A percentile compares a stretch with the other conserved stretches of the same genome.
phyloP scores from a whole-genome alignment of 345 rosid species.

The Murraya koenigii region DNA sequence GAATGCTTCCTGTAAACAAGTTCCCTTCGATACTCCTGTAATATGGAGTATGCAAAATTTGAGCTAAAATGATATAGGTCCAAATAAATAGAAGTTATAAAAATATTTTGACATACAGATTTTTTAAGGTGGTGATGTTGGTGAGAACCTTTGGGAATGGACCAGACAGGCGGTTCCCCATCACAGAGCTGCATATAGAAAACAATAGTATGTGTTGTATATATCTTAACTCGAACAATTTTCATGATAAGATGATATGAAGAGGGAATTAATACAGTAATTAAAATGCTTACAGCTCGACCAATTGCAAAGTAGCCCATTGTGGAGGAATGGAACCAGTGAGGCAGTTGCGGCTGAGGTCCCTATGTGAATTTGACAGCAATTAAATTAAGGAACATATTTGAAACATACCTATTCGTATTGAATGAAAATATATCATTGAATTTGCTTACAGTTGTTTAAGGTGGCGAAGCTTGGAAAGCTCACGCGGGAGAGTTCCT shows the following conservation, averaged over 20 bases:
- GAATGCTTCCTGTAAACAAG: slow-evolving; percentile 64
- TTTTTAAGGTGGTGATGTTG: slow-evolving; percentile 53
- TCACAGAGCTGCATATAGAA: slow-evolving; percentile 53
- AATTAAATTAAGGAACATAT: neutral
- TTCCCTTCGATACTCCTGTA: slow-evolving; percentile 88
- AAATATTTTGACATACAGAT: slow-evolving; percentile 52
- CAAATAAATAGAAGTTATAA: slow-evolving; percentile 5
- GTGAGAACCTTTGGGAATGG: slow-evolving; percentile 76
- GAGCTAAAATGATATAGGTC: neutral
- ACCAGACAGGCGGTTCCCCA: slow-evolving; percentile 87
- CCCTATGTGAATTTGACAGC: slow-evolving; percentile 39
- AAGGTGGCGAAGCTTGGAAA: slow-evolving; percentile 67
- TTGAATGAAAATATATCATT: neutral
- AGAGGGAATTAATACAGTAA: neutral
- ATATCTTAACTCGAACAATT: neutral
- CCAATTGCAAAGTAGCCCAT: slow-evolving; percentile 74
- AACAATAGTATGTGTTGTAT: slow-evolving; percentile 1
- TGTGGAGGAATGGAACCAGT: slow-evolving; percentile 72
- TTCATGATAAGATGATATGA: neutral
- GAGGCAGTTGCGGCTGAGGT: slow-evolving; percentile 73
- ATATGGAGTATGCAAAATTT: neutral
- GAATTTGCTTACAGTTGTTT: slow-evolving; percentile 53
- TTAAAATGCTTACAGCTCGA: slow-evolving; percentile 44
- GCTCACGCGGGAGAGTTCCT: slow-evolving; percentile 67
- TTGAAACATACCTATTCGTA: neutral